Evolutionary conservation across 805 yeast genomes (phyloP), one percentile per base, ranked within the genome.

Genomic region (Yarrowia sp.): DNA sequence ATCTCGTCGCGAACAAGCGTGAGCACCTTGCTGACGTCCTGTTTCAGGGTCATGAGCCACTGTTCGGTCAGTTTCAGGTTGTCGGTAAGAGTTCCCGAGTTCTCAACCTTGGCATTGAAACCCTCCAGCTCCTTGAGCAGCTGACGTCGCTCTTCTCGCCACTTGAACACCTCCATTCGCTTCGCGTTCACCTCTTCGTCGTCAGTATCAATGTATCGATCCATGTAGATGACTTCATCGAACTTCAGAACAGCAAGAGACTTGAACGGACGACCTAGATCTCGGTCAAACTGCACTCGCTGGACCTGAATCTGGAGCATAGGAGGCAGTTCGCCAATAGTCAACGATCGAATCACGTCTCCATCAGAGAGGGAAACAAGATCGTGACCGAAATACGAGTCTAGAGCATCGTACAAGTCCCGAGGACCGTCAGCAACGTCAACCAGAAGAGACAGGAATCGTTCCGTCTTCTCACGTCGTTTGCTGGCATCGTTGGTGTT

Each of bases 301-400:
- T 93, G 98, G 8, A 95, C 90, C 76, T 95, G 99, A 61, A 95
- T 86, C 76, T 95, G 99, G 61, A 95, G 78, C 64, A 95, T 85
- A 7, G 88, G 87, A 0, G 99, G 99, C 22, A 92, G 79, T 69
- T 86, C 83, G 10, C 86, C 82, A 4, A 94, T 84, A 0, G 93
- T 86, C 58, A 93, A 84, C 0, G 90, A 84, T 75, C 96, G 86
- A 72, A 87, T 86, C 5, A 90, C 94, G 35, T 83, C 82, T 1
- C 92, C 97, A 71, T 88, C 89, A 50, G 82, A 86, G 72, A 91
- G 79, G 1, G 82, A 84, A 12, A 92, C 82, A 19, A 85, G 76
- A 72, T 91, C 97, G 67, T 89, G 92, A 55, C 81, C 83, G 75
- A 93, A 93, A 73, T 88, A 90, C 16, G 87, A 85, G 77, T 95